Conservation (phyloP, 2,329 filamentous ascomycete species). For the Alternaria ventricosa region DNA sequence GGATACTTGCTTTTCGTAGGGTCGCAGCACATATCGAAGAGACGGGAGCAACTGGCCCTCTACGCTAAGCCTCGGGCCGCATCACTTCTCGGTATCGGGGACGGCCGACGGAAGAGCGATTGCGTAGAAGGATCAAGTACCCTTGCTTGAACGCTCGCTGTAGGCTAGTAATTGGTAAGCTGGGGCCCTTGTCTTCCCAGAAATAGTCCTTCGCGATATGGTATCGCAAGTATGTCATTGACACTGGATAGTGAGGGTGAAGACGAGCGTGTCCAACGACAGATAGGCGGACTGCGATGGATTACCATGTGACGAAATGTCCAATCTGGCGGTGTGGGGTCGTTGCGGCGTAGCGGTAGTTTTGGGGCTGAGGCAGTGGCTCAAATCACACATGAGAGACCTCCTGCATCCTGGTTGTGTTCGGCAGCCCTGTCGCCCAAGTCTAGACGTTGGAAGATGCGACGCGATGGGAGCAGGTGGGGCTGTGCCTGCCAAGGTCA, state of each 20-base stretch:
- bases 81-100: too few relatives aligned
- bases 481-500: neutral
- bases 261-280: neutral
- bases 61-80: too few relatives aligned
- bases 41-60: too few relatives aligned
- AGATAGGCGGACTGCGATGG: neutral
- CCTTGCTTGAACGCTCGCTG: too few relatives aligned
- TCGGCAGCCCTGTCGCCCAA: neutral
- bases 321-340: neutral
- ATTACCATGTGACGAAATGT: neutral
- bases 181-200: neutral
- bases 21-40: too few relatives aligned
- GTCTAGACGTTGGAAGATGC: neutral
- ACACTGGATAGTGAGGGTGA: too few relatives aligned
- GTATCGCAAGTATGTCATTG: too few relatives aligned
- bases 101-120: too few relatives aligned
- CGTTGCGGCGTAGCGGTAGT: neutral
- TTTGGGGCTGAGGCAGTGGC: neutral
- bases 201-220: neutral
- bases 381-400: neutral
- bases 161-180: neutral
- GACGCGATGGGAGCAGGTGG: neutral
- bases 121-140: neutral
- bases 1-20: too few relatives aligned
- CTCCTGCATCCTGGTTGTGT: too few relatives aligned